phyloP scores from a whole-genome alignment of 2,329 filamentous ascomycete species.

The Arthrinium puccinioides region DNA sequence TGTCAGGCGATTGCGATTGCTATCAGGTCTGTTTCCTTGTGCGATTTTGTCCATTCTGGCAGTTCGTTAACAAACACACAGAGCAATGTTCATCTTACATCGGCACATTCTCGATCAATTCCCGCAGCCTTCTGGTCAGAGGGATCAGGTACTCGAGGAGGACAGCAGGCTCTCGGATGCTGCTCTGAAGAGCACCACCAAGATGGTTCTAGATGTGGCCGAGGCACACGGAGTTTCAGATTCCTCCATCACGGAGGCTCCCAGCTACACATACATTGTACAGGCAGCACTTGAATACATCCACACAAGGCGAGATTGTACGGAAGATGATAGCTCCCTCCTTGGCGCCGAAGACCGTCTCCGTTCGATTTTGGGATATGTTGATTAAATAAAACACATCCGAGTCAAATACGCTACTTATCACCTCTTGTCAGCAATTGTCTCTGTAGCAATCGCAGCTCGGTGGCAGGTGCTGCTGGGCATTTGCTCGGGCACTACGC shows the following conservation, averaged over 20 bases:
- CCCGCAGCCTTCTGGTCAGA: too few relatives aligned
- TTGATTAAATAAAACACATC: too few relatives aligned
- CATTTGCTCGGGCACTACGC: too few relatives aligned
- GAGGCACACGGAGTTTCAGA: neutral
- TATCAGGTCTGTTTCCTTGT: constrained; percentile 2
- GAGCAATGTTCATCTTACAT: neutral
- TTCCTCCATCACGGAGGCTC: neutral
- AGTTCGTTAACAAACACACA: neutral
- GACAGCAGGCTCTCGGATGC: neutral
- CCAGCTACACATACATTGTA: neutral
- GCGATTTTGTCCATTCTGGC: neutral
- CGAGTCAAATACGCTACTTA: too few relatives aligned
- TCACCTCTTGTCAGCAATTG: too few relatives aligned
- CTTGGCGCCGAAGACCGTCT: neutral
- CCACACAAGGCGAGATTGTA: too few relatives aligned
- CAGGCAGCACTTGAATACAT: neutral
- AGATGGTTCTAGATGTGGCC: neutral
- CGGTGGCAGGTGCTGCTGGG: too few relatives aligned
- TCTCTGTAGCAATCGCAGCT: too few relatives aligned
- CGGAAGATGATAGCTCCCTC: neutral
- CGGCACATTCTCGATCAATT: neutral
- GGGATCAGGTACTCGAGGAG: neutral
- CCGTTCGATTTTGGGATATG: neutral
- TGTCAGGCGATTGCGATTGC: constrained; percentile 4
- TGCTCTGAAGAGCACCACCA: neutral